phyloP scores from a whole-genome alignment of 352 stramenopile genomes.

The Thraustochytrium sp. region DNA sequence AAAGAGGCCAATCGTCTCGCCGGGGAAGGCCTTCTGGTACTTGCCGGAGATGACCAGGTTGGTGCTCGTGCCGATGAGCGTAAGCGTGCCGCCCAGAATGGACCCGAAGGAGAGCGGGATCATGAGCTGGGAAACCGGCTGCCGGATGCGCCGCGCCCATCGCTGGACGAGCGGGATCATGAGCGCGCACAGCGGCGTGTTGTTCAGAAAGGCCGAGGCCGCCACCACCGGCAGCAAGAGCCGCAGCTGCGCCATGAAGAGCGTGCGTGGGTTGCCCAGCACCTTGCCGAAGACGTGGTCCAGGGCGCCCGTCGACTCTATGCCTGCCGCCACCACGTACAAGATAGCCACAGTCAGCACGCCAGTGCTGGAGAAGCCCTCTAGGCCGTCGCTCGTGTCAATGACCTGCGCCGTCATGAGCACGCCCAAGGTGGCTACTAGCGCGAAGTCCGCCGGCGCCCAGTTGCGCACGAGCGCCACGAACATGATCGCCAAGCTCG shows the following conservation, averaged over 20 bases:
- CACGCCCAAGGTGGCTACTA: constrained; percentile 53
- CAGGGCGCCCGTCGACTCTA: constrained; percentile 58
- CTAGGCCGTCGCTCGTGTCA: constrained; percentile 55
- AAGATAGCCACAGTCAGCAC: constrained; percentile 62
- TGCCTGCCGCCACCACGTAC: constrained; percentile 61
- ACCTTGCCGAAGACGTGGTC: constrained; percentile 66
- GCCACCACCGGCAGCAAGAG: constrained; percentile 61
- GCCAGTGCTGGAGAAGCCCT: constrained; percentile 60
- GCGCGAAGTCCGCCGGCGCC: constrained; percentile 46
- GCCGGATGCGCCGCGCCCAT: constrained; percentile 58
- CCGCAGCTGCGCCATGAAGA: constrained; percentile 55
- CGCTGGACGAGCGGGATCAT: constrained; percentile 66
- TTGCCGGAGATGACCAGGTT: constrained; percentile 64
- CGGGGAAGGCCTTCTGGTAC: constrained; percentile 52
- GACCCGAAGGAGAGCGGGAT: constrained; percentile 62
- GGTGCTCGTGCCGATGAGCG: constrained; percentile 64
- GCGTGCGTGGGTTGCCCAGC: constrained; percentile 56
- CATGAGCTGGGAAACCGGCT: constrained; percentile 56
- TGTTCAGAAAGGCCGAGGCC: constrained; percentile 66
- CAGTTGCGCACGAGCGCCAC: neutral
- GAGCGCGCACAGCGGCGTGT: constrained; percentile 65
- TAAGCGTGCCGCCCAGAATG: constrained; percentile 65
- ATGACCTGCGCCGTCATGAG: constrained; percentile 60
- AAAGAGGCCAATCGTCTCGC: constrained; percentile 59
- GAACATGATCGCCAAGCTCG: constrained; percentile 32